Percentiles rank a stretch among this genome's conserved stretches.
Evolutionary conservation across 1,139 yeast species (phyloP).

Genomic region (Williopsis jadinii): DNA sequence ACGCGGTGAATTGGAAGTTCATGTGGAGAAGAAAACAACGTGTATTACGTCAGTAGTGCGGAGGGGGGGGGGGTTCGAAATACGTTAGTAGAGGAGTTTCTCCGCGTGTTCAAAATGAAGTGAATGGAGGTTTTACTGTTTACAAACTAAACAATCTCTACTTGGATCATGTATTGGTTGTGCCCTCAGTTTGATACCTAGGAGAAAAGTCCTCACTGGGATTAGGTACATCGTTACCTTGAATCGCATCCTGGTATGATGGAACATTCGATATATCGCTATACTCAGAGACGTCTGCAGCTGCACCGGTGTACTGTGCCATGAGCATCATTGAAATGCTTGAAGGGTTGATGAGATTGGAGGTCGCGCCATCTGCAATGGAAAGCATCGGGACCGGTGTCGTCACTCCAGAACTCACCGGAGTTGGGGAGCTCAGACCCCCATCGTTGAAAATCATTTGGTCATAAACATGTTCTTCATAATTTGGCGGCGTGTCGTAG

Average conservation of each 20-base stretch:
- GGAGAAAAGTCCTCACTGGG: constrained; percentile 30
- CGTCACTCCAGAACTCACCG: neutral
- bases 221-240: constrained; percentile 25
- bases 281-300: constrained; percentile 9
- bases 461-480: constrained; percentile 72
- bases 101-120: too few species aligned
- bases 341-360: neutral
- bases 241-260: constrained; percentile 32
- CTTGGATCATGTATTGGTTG: too few species aligned
- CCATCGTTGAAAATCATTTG: constrained; percentile 24
- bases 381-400: neutral
- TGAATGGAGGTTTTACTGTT: too few species aligned
- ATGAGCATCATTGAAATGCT: neutral
- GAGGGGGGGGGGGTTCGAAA: too few species aligned
- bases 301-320: neutral
- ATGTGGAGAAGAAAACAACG: too few species aligned
- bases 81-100: too few species aligned
- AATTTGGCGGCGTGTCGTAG: constrained; percentile 59
- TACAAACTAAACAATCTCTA: too few species aligned
- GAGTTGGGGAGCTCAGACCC: neutral
- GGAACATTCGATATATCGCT: constrained; percentile 29
- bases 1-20: too few species aligned
- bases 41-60: too few species aligned
- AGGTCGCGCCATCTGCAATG: neutral
- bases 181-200: constrained; percentile 14